Evolutionary conservation across 768 basidiomycete species (phyloP), one percentile per base, ranked within the genome.

Genomic region (Psilocybe sp.): DNA sequence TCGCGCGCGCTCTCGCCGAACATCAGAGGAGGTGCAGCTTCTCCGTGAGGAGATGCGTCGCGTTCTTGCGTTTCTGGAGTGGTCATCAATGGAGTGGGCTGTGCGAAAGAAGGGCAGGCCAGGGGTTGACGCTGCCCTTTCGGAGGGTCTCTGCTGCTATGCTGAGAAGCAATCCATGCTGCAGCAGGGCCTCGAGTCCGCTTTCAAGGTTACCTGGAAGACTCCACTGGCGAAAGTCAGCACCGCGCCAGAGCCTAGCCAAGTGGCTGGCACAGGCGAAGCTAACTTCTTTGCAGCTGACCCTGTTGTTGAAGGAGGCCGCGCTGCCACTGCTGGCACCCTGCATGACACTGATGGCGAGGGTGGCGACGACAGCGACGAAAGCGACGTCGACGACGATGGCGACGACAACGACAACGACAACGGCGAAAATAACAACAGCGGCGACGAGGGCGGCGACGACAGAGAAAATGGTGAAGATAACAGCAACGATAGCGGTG

Each of bases 31-130:
- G 32, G 60, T 63, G 0, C 13, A 39, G 23, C 47, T 57, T 7
- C 15, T 61, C 1, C 44, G 40, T 20, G 62, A 63, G 35, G 62
- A 63, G 42, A 63, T 64, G 57, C 41, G 51, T 1, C 36, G 54
- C 11, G 53, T 50, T 1, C 35, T 57, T 16, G 51, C 35, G 18
- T 62, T 55, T 35, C 36, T 64, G 5, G 44, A 50, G 0, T 64
- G 59, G 59, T 53, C 52, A 40, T 19, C 49, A 15, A 32, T 38
- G 5, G 41, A 40, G 46, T 57, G 56, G 56, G 28, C 40, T 18
- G 35, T 12, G 5, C 50, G 58, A 2, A n/a, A n/a, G 20, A 35
- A 41, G 14, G 23, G 10, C 8, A 18, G 46, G 15, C 4, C 38
- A 6, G 39, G 12, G 5, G 15, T 23, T n/a, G n/a, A n/a, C n/a